Conservation (phyloP, 148 eudicot species). For the Rhododendron kiyosumense region DNA sequence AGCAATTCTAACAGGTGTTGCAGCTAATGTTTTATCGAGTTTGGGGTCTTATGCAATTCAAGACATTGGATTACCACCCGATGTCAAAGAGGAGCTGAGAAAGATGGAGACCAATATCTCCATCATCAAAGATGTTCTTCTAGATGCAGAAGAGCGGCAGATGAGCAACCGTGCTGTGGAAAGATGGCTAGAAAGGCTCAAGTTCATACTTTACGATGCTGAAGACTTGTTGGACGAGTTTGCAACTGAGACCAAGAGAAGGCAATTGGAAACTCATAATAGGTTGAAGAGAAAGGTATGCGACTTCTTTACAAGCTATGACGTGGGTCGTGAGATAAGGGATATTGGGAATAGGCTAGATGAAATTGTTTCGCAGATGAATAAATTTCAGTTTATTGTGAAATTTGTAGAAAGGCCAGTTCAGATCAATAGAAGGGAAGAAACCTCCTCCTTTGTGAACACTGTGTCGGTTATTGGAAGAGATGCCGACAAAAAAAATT, state of each 20-base stretch:
- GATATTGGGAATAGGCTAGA: conserved; percentile 11
- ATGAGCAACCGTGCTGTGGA: not conserved
- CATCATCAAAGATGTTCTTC: too few species aligned
- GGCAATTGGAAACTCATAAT: too few species aligned
- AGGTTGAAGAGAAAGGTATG: not conserved
- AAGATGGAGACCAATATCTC: too few species aligned
- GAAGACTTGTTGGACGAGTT: conserved; percentile 3
- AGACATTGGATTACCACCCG: too few species aligned
- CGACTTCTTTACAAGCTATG: not conserved
- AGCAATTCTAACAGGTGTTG: too few species aligned
- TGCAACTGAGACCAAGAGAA: not conserved
- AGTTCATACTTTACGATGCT: conserved; percentile 7
- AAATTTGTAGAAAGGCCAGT: not conserved
- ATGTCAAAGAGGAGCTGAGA: too few species aligned
- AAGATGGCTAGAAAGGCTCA: not conserved
- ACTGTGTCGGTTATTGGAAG: conserved; percentile 17
- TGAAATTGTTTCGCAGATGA: not conserved
- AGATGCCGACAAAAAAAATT: conserved; percentile 14
- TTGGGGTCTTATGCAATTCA: too few species aligned
- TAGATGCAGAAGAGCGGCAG: not conserved
- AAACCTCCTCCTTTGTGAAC: not conserved
- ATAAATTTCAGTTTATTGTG: too few species aligned
- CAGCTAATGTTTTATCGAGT: too few species aligned
- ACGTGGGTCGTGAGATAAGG: conserved; percentile 3
- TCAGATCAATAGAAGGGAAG: not conserved